phyloP scores from a whole-genome alignment of 2,329 filamentous ascomycete genomes.

The Botryosphaeria agaves region DNA sequence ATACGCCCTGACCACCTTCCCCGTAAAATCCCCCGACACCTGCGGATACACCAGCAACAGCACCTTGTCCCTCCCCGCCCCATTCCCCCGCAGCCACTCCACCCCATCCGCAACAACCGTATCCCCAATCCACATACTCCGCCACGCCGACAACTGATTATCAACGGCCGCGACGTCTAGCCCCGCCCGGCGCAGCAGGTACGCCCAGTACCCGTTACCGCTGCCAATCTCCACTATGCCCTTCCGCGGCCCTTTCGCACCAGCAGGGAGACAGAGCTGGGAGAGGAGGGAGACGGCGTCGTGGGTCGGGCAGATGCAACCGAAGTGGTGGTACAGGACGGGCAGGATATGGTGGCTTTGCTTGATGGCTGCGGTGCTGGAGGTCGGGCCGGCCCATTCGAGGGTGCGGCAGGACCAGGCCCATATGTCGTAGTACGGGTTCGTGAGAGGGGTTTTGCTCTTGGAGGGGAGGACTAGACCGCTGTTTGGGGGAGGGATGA shows the following conservation, averaged over 20 bases:
- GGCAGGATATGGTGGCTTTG: slow-evolving; percentile 52
- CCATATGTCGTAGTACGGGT: slow-evolving; percentile 54
- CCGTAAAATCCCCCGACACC: slow-evolving; percentile 49
- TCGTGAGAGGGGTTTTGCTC: slow-evolving; percentile 31
- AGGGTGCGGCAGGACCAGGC: slow-evolving; percentile 45
- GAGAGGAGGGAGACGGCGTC: slow-evolving; percentile 45
- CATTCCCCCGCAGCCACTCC: slow-evolving; percentile 35
- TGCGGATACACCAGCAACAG: slow-evolving; percentile 59
- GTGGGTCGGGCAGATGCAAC: slow-evolving; percentile 52
- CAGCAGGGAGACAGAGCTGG: slow-evolving; percentile 23
- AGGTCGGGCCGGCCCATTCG: slow-evolving; percentile 46
- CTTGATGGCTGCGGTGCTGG: slow-evolving; percentile 32
- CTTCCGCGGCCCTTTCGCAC: slow-evolving; percentile 9
- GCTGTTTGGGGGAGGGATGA: slow-evolving; percentile 26
- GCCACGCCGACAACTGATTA: slow-evolving; percentile 49
- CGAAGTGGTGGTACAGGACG: slow-evolving; percentile 64
- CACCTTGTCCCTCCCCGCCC: slow-evolving; percentile 36
- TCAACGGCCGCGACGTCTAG: slow-evolving; percentile 42
- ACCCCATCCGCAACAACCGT: slow-evolving; percentile 45
- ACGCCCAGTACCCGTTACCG: slow-evolving; percentile 62
- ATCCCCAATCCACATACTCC: slow-evolving; percentile 50
- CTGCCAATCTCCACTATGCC: slow-evolving; percentile 49
- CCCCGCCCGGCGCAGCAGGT: slow-evolving; percentile 46
- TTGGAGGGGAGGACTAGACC: slow-evolving; percentile 16
- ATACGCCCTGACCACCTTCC: slow-evolving; percentile 42